Percentiles rank a stretch among this genome's conserved stretches.
phyloP scores from a whole-genome alignment of 768 basidiomycete genomes.

The Hericium rajendrae region DNA sequence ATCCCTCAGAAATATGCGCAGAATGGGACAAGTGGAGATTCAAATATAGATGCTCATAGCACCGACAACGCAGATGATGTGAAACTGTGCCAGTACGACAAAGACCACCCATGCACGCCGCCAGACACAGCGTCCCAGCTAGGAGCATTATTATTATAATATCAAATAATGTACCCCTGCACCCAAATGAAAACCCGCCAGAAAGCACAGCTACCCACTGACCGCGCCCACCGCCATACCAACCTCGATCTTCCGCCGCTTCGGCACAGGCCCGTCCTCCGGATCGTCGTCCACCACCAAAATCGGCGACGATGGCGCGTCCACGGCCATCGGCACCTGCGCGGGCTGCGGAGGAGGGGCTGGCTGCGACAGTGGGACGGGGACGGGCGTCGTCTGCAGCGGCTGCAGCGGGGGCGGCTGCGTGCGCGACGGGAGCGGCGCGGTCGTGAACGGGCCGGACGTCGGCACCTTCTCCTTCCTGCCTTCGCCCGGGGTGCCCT shows the following conservation, averaged over 20 bases:
- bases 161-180: too few relatives aligned
- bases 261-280: slow-evolving; percentile 37
- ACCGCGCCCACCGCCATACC: not conserved
- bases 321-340: slow-evolving; percentile 14
- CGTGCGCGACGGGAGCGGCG: slow-evolving; percentile 5
- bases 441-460: slow-evolving; percentile 9
- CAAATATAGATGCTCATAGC: too few relatives aligned
- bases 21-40: too few relatives aligned
- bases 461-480: slow-evolving; percentile 3
- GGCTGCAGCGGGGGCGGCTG: slow-evolving; percentile 14
- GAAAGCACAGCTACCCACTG: not conserved
- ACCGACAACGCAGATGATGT: too few relatives aligned
- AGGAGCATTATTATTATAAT: too few relatives aligned
- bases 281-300: slow-evolving; percentile 46
- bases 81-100: too few relatives aligned
- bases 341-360: not conserved
- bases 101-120: too few relatives aligned
- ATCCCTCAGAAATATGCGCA: too few relatives aligned
- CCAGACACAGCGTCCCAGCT: too few relatives aligned
- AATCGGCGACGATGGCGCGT: slow-evolving; percentile 40
- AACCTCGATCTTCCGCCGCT: slow-evolving; percentile 1
- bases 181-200: not conserved
- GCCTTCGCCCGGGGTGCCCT: not conserved
- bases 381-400: not conserved
- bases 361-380: not conserved